These are phyloP conservation scores for Euphorbia celastroides DNA, from an alignment of 441 rosid genomes.

Conservation along the genomic window DNA sequence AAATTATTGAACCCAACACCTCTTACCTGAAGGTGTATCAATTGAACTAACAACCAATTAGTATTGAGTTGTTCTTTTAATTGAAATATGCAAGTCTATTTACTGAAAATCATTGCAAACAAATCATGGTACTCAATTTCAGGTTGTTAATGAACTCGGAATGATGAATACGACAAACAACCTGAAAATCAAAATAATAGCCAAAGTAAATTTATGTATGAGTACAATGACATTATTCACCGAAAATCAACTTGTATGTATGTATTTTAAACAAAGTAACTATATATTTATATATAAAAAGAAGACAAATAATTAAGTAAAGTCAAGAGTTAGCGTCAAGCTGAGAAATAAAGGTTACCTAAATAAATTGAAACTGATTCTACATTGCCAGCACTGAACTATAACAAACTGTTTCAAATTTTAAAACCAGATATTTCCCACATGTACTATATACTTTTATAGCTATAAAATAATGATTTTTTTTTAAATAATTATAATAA, in stretches of 20 bases:
- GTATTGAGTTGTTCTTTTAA: too few species aligned
- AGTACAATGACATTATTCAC: background rate
- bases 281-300: background rate
- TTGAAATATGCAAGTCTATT: too few species aligned
- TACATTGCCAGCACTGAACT: background rate
- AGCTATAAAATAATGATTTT: background rate
- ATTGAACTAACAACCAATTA: too few species aligned
- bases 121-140: too few species aligned
- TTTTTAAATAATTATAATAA: background rate
- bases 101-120: too few species aligned
- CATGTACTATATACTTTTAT: background rate
- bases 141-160: too few species aligned
- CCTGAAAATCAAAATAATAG: too few species aligned
- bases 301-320: background rate
- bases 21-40: too few species aligned
- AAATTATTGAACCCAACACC: too few species aligned
- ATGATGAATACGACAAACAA: too few species aligned
- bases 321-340: slow-evolving; percentile 8
- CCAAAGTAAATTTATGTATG: too few species aligned
- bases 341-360: background rate
- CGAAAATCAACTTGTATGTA: slow-evolving; percentile 2
- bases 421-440: background rate
- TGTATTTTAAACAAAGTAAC: background rate
- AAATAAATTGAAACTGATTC: background rate
- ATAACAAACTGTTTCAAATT: background rate